Evolutionary conservation across 2,329 filamentous ascomycete genomes (phyloP).

Genomic region (Diaporthe ampelina): DNA sequence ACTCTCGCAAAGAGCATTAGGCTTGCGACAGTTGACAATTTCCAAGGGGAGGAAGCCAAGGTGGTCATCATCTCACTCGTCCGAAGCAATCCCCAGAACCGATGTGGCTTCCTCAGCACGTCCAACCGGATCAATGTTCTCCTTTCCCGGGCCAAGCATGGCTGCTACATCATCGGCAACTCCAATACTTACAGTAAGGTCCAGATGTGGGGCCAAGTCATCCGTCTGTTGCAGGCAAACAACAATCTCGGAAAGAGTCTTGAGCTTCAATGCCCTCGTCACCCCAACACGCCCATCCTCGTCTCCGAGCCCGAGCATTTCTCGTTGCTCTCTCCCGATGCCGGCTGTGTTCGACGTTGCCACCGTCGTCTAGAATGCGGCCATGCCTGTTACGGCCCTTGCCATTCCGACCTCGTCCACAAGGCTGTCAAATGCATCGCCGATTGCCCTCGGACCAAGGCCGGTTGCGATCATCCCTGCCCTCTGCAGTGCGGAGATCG

Average conservation of each 20-base stretch:
- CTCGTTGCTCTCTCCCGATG: constrained; percentile 63
- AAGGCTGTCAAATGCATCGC: constrained; percentile 60
- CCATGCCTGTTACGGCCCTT: constrained; percentile 60
- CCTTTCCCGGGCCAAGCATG: constrained; percentile 75
- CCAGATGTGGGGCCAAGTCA: constrained; percentile 74
- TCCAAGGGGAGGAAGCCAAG: constrained; percentile 82
- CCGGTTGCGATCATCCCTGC: constrained; percentile 61
- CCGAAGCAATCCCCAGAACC: constrained; percentile 72
- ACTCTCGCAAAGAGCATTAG: constrained; percentile 64
- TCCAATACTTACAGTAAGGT: constrained; percentile 68
- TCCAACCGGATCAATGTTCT: constrained; percentile 79
- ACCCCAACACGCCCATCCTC: constrained; percentile 64
- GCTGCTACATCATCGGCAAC: constrained; percentile 81
- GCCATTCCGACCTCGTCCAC: constrained; percentile 64
- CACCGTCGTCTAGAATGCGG: constrained; percentile 62
- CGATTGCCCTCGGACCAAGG: constrained; percentile 57
- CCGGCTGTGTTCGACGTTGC: constrained; percentile 69
- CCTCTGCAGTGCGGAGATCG: constrained; percentile 57
- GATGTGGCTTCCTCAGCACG: constrained; percentile 75
- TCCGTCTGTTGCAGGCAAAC: constrained; percentile 61
- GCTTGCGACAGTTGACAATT: constrained; percentile 80
- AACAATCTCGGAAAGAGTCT: constrained; percentile 65
- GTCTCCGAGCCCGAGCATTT: constrained; percentile 68
- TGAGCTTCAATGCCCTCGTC: constrained; percentile 72
- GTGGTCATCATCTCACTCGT: constrained; percentile 79